These are phyloP conservation scores for Lactarius indigo DNA, from an alignment of 768 basidiomycete species.

Conservation along the genomic window DNA sequence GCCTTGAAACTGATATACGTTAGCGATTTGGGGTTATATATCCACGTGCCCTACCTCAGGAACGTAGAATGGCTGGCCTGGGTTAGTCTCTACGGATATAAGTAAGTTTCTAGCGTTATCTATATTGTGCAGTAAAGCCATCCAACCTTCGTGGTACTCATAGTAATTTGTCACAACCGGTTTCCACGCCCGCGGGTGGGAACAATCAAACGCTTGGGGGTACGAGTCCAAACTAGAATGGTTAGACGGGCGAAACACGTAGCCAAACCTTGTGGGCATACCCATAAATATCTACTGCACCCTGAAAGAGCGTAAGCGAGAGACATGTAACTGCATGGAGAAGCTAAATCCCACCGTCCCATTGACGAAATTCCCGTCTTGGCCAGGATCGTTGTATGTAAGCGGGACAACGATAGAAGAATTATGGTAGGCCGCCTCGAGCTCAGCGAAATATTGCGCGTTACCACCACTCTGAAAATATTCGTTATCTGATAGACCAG, in stretches of 20 bases:
- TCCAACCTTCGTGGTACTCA: slow-evolving; percentile 50
- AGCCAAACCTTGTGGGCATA: slow-evolving; percentile 26
- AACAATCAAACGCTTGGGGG: slow-evolving; percentile 79
- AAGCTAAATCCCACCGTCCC: slow-evolving; percentile 49
- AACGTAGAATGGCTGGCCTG: slow-evolving; percentile 62
- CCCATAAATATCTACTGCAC: slow-evolving; percentile 77
- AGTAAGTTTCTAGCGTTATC: background rate
- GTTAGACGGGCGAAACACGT: background rate
- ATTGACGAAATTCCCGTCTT: slow-evolving; percentile 59
- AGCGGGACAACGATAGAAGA: slow-evolving; percentile 64
- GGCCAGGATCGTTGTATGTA: slow-evolving; percentile 69
- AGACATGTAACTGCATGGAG: background rate
- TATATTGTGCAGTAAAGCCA: background rate
- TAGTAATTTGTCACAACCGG: slow-evolving; percentile 63
- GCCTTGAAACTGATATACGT: slow-evolving; percentile 52
- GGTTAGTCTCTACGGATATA: slow-evolving; percentile 34
- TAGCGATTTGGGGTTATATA: background rate
- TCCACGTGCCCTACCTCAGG: slow-evolving; percentile 50
- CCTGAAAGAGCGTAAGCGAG: slow-evolving; percentile 35
- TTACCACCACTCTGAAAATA: slow-evolving; percentile 50
- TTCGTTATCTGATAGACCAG: slow-evolving; percentile 60
- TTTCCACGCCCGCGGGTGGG: slow-evolving; percentile 62
- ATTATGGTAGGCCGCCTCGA: slow-evolving; percentile 52
- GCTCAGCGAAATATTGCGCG: slow-evolving; percentile 58
- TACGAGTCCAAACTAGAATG: slow-evolving; percentile 49